Percentiles rank a stretch among this genome's conserved stretches.
Conservation (phyloP, 2,329 filamentous ascomycete genomes). For the Saccharata proteae region DNA sequence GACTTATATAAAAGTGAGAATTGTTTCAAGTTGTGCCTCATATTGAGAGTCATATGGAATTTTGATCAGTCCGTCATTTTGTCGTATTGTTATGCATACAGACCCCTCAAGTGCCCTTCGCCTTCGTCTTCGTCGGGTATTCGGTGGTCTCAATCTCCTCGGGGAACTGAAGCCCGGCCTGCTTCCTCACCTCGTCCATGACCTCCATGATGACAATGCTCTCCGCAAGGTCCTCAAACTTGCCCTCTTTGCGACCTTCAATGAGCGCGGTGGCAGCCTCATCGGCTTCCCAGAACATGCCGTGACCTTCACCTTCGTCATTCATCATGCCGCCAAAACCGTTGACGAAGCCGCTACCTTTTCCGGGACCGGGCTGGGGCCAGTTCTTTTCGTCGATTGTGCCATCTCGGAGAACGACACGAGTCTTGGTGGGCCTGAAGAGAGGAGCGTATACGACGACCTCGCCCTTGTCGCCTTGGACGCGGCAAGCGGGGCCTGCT, state of each 20-base stretch:
- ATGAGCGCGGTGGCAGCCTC: conserved; percentile 63
- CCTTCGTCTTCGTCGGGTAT: too few species aligned
- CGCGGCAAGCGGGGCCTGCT: conserved; percentile 57
- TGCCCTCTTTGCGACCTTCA: conserved; percentile 67
- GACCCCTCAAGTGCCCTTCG: too few species aligned
- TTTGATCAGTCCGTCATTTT: too few species aligned
- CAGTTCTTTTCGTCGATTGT: conserved; percentile 37
- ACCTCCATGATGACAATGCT: conserved; percentile 76
- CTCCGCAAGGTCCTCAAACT: conserved; percentile 52
- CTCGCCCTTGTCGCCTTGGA: conserved; percentile 71
- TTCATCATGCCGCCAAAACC: conserved; percentile 31
- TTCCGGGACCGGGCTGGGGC: conserved; percentile 33
- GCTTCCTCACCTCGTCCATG: conserved; percentile 57
- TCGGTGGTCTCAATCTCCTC: conserved; percentile 52
- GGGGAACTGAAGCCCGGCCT: conserved; percentile 51
- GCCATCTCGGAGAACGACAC: conserved; percentile 43
- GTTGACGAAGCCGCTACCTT: conserved; percentile 35
- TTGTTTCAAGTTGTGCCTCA: too few species aligned
- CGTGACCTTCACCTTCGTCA: conserved; percentile 53
- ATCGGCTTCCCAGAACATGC: conserved; percentile 85
- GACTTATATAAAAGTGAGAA: neutral
- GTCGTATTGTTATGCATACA: too few species aligned
- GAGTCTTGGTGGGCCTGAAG: conserved; percentile 55
- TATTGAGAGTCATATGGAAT: too few species aligned
- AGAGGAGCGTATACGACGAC: conserved; percentile 67